Conservation (phyloP, 169 alveolate genomes). For the Perkinsus marinus region DNA sequence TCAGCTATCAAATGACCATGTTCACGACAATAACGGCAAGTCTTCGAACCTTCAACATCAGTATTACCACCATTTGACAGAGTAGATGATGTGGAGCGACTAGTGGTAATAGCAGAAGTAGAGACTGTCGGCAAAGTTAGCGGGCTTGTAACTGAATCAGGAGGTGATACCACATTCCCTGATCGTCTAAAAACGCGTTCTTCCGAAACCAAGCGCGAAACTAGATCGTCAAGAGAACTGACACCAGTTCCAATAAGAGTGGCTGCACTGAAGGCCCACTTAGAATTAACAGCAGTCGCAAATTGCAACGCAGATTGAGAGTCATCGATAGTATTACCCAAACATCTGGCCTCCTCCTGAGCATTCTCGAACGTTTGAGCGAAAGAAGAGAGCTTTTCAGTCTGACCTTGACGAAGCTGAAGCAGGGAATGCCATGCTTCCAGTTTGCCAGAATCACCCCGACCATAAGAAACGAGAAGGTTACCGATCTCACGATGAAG, state of each 20-base stretch:
- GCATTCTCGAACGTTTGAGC: not conserved
- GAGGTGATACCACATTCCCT: not conserved
- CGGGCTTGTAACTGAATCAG: not conserved
- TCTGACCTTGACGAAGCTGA: not conserved
- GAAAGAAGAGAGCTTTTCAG: not conserved
- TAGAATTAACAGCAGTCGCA: not conserved
- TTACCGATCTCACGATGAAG: not conserved
- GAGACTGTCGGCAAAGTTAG: no score
- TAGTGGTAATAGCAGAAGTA: not conserved
- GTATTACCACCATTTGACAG: not conserved
- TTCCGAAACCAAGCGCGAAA: not conserved
- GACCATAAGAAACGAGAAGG: not conserved
- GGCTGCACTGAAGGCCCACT: not conserved
- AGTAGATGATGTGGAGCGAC: not conserved
- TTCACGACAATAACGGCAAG: not conserved
- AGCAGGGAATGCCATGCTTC: not conserved
- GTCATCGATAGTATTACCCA: not conserved
- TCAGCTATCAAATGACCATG: not conserved
- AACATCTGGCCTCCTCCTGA: not conserved
- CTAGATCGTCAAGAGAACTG: not conserved
- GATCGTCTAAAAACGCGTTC: not conserved
- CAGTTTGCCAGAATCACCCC: not conserved
- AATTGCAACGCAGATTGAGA: not conserved
- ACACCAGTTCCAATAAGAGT: not conserved
- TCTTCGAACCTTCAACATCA: not conserved